Evolutionary conservation across 331 rosid genomes (phyloP), one percentile per base, ranked within the genome.

Genomic region (Pyrus hybrid): DNA sequence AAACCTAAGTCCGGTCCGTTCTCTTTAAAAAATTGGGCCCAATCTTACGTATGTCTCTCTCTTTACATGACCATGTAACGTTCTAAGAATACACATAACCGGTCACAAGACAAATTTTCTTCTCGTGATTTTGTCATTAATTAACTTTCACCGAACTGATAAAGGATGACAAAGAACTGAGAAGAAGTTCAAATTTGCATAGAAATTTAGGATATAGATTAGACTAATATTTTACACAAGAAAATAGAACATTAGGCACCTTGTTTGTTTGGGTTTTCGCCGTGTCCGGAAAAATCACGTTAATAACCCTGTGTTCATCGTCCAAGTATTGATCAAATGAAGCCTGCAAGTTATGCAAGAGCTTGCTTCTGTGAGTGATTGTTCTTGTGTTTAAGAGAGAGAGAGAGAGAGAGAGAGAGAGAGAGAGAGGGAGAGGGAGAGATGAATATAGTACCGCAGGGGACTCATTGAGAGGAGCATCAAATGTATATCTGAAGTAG

Each of bases 381-480:
- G 54, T 14, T 16, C 8, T 14, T 47, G 3, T 45, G 18, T 45
- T 1, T 14, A 4, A 45, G 25, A 25, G 64, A 54, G 23, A 26
- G 70, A 47, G 11, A 16, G 20, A 22, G 5, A 30, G 26, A 37
- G 63, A 53, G 23, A 26, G 63, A 79, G 13, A 61, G 8, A 30
- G n/a, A 47, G 63, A 41, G 20, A 26, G n/a, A n/a, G n/a, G n/a
- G n/a, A n/a, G 8, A 30, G n/a, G 35, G 63, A 41, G 20, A 26
- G 62, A 67, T 12, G 61, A 37, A n/a, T 54, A 22, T 32, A 20
- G 30, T 81, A 88, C 90, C 78, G 73, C 78, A 14, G 86, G 87
- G 54, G 85, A 71, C 43, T 86, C 91, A 62, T 45, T 17, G 28
- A 88, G 20, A 57, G 89, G 87, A 61, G 58, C 60, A 63, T 79